Conservation (phyloP, 176 grass and related monocot genomes). For the barley (Hordeum vulgare) region DNA sequence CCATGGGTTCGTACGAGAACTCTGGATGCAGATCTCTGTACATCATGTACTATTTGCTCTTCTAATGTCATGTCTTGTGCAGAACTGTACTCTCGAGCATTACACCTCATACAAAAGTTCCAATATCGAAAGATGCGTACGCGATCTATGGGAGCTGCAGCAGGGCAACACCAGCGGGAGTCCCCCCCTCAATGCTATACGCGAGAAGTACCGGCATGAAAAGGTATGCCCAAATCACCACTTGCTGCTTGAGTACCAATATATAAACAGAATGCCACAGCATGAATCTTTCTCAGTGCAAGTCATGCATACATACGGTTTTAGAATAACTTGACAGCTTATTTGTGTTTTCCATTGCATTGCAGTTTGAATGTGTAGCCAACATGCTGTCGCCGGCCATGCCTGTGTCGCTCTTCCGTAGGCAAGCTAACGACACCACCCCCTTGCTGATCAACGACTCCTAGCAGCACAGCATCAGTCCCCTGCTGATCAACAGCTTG, state of each 20-base stretch:
- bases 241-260: not conserved
- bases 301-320: not conserved
- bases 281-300: not conserved
- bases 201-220: constrained; percentile 71
- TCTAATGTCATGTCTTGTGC: not conserved
- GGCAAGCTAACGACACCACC: constrained; percentile 1
- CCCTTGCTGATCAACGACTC: constrained; percentile 9
- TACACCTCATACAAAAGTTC: constrained; percentile 71
- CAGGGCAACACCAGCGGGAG: constrained; percentile 60
- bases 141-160: constrained; percentile 58
- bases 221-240: constrained; percentile 41
- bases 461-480: not conserved
- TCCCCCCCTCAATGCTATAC: constrained; percentile 49
- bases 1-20: constrained; percentile 64
- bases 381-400: constrained; percentile 33
- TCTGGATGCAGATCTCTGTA: not conserved
- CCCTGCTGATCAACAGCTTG: not conserved
- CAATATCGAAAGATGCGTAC: constrained; percentile 47
- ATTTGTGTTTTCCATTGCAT: not conserved
- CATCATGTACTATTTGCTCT: constrained; percentile 5
- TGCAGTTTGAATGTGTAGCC: constrained; percentile 61
- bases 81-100: constrained; percentile 79
- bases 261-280: not conserved
- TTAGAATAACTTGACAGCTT: not conserved
- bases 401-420: constrained; percentile 31